Conservation (phyloP, 495 filamentous ascomycete species). For the Physcia stellaris region DNA sequence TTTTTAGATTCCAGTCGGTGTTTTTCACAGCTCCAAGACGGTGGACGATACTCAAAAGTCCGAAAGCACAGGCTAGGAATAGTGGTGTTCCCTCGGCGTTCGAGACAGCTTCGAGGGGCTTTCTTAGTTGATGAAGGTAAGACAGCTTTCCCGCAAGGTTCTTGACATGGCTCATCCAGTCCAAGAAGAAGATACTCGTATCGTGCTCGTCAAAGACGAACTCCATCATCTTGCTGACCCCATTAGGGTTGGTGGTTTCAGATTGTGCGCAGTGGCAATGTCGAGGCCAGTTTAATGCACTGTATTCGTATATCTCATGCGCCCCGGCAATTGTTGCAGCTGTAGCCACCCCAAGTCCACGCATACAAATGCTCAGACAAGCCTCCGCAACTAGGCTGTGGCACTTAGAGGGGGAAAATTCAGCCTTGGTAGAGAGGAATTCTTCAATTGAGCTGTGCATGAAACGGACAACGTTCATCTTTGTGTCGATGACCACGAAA, state of each 20-base stretch:
- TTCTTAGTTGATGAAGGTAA: neutral
- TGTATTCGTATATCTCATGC: neutral
- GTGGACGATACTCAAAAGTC: neutral
- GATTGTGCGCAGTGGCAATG: no score
- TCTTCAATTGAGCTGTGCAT: neutral
- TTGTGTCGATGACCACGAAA: neutral
- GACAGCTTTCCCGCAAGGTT: neutral
- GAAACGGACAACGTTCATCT: neutral
- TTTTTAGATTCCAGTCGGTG: neutral
- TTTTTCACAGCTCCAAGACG: neutral
- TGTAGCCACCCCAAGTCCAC: neutral
- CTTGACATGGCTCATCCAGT: neutral
- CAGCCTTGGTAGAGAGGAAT: constrained; percentile 1
- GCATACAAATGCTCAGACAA: constrained; percentile 1
- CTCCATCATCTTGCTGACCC: neutral
- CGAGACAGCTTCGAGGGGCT: neutral
- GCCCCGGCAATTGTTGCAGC: neutral
- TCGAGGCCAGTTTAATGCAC: constrained; percentile 1
- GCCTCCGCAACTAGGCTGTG: neutral
- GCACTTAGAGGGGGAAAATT: neutral
- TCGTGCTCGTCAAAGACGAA: constrained; percentile 4
- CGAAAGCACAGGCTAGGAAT: constrained; percentile 1
- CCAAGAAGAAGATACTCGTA: neutral
- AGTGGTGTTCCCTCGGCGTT: neutral
- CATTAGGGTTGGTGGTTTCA: no score